These are phyloP conservation scores for Penicillium sp. DNA, from an alignment of 2,329 filamentous ascomycete species.

Conservation along the genomic window DNA sequence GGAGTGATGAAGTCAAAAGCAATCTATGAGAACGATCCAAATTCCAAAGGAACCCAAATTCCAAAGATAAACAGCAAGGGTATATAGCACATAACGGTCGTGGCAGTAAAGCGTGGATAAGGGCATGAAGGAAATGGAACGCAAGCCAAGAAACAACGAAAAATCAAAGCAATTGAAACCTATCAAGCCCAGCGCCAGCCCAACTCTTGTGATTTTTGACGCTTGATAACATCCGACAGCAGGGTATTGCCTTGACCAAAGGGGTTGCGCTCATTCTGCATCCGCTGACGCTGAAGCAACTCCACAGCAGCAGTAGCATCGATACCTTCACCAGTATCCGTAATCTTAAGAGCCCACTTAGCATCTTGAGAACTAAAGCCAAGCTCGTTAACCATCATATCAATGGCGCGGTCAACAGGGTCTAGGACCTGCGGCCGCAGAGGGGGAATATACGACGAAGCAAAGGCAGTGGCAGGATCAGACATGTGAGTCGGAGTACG, in stretches of 20 bases:
- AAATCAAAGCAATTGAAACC: not conserved
- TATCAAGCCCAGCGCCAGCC: slow-evolving; percentile 41
- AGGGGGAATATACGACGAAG: slow-evolving; percentile 18
- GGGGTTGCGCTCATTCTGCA: slow-evolving; percentile 20
- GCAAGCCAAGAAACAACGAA: not conserved
- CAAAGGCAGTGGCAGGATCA: slow-evolving; percentile 8
- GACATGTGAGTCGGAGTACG: slow-evolving; percentile 7
- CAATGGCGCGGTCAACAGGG: slow-evolving; percentile 56
- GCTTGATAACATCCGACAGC: slow-evolving; percentile 25
- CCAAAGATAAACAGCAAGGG: not conserved
- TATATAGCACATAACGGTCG: not conserved
- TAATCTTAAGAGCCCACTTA: slow-evolving; percentile 56
- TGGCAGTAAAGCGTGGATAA: not conserved
- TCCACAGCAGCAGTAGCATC: slow-evolving; percentile 57
- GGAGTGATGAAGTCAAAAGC: not conserved
- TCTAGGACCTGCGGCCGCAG: slow-evolving; percentile 41
- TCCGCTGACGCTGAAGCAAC: slow-evolving; percentile 46
- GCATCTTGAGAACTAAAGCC: slow-evolving; percentile 57
- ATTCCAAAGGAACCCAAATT: too few relatives aligned
- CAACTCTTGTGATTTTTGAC: slow-evolving; percentile 23
- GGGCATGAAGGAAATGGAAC: not conserved
- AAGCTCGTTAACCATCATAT: slow-evolving; percentile 55
- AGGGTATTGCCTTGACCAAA: slow-evolving; percentile 16
- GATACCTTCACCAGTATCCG: slow-evolving; percentile 59
- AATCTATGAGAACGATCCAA: not conserved